Conservation (phyloP, 179 eudicot genomes). For the Dionaea muscipula region DNA sequence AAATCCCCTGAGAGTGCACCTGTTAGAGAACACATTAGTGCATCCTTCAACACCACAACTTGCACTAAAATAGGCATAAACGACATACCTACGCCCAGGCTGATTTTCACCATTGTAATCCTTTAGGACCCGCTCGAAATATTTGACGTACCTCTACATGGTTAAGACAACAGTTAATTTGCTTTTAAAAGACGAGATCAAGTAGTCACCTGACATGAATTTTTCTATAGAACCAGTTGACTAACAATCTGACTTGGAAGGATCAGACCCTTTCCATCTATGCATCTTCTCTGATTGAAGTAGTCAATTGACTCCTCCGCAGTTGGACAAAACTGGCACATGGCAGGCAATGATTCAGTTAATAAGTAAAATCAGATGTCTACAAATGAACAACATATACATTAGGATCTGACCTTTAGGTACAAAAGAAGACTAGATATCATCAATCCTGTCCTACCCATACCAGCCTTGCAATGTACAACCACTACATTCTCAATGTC, state of each 20-base stretch:
- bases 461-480: slow-evolving; percentile 95
- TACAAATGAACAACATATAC: slow-evolving; percentile 1
- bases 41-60: slow-evolving; percentile 1
- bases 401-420: slow-evolving; percentile 50
- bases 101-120: slow-evolving; percentile 62
- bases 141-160: slow-evolving; percentile 80
- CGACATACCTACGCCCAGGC: slow-evolving; percentile 73
- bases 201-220: neutral
- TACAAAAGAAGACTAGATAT: slow-evolving; percentile 82
- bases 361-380: slow-evolving; percentile 2
- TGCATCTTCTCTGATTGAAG: slow-evolving; percentile 92
- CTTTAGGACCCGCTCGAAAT: slow-evolving; percentile 66
- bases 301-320: slow-evolving; percentile 90
- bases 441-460: slow-evolving; percentile 95
- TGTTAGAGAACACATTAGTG: slow-evolving; percentile 22
- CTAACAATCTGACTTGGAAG: slow-evolving; percentile 96
- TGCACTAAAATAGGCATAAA: slow-evolving; percentile 7
- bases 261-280: slow-evolving; percentile 92
- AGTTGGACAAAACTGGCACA: slow-evolving; percentile 75
- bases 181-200: slow-evolving; percentile 7
- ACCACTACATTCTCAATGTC: slow-evolving; percentile 86
- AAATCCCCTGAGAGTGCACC: slow-evolving; percentile 96
- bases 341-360: slow-evolving; percentile 2
- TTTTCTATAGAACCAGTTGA: slow-evolving; percentile 15
- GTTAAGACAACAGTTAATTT: slow-evolving; percentile 8